These are phyloP conservation scores for Phytophthora citrophthora DNA, from an alignment of 352 stramenopile genomes.

Conservation along the genomic window DNA sequence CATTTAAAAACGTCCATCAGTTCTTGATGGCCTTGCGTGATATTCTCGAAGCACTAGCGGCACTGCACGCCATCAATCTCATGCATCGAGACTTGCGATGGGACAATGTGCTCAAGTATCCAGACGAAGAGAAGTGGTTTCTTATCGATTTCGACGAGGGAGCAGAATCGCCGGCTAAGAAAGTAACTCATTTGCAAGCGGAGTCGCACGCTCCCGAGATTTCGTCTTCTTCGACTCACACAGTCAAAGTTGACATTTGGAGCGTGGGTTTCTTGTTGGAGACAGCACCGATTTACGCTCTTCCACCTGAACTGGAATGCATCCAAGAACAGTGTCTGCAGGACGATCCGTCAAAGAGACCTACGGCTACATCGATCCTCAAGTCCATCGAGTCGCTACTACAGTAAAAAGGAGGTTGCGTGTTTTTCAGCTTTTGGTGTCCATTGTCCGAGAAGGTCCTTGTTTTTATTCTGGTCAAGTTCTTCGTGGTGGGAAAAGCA, in stretches of 20 bases:
- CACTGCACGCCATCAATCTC: background rate
- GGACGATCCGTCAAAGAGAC: background rate
- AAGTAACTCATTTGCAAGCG: slow-evolving; percentile 16
- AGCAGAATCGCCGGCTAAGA: slow-evolving; percentile 1
- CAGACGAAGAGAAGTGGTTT: slow-evolving; percentile 18
- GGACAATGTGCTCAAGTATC: slow-evolving; percentile 7
- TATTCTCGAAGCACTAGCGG: too few relatives aligned
- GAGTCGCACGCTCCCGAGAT: too few relatives aligned
- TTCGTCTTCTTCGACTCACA: slow-evolving; percentile 10
- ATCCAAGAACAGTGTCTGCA: slow-evolving; percentile 2
- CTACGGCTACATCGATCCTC: background rate
- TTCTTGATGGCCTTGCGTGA: too few relatives aligned
- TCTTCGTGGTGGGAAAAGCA: background rate
- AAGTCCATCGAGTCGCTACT: background rate
- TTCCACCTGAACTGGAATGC: slow-evolving; percentile 6
- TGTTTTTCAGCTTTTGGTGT: background rate
- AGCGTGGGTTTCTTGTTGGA: slow-evolving; percentile 16
- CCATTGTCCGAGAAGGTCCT: too few relatives aligned
- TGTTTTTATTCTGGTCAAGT: background rate
- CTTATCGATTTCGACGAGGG: slow-evolving; percentile 17
- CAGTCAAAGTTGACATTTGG: background rate
- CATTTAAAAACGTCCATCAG: too few relatives aligned
- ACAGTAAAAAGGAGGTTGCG: background rate
- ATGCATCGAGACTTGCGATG: background rate
- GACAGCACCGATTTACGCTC: slow-evolving; percentile 5